Conservation (phyloP, 116 monocot species). For the Dioscorea cayenensis region DNA sequence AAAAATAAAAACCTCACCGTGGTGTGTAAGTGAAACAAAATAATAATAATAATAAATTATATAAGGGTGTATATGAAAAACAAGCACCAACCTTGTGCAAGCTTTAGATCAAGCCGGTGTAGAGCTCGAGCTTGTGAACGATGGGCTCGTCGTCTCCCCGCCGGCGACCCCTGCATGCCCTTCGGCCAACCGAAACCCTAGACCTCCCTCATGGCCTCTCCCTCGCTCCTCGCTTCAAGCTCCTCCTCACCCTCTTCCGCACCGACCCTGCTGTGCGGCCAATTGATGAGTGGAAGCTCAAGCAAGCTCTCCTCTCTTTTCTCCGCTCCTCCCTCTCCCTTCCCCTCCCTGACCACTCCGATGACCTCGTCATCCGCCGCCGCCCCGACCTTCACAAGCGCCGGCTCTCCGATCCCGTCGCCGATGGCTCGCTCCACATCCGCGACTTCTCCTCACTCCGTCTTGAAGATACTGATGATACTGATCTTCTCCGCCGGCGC, state of each 20-base stretch:
- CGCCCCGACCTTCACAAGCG: conserved; percentile 79
- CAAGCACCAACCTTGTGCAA: not conserved
- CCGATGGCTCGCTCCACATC: conserved; percentile 55
- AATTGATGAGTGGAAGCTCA: conserved; percentile 91
- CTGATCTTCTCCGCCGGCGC: conserved; percentile 25
- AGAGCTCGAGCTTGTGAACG: not conserved
- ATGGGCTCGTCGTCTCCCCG: conserved; percentile 16
- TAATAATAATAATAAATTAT: too few species aligned
- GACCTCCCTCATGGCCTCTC: conserved; percentile 51
- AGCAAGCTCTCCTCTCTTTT: conserved; percentile 65
- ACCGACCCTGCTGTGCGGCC: conserved; percentile 71
- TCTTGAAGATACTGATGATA: conserved; percentile 6
- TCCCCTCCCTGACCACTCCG: conserved; percentile 48
- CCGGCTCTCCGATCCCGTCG: conserved; percentile 73
- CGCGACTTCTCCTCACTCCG: conserved; percentile 54
- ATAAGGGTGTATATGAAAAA: too few species aligned
- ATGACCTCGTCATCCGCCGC: conserved; percentile 54
- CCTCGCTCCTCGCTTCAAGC: conserved; percentile 59
- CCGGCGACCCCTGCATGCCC: conserved; percentile 4
- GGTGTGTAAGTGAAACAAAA: too few species aligned
- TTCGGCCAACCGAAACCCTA: conserved; percentile 40
- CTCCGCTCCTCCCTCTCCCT: conserved; percentile 57
- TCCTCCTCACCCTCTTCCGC: conserved; percentile 82
- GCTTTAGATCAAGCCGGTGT: not conserved
- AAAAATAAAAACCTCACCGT: too few species aligned